Base-by-base conservation (phyloP, 768 basidiomycete genomes). In the Trametes cubensis region DNA sequence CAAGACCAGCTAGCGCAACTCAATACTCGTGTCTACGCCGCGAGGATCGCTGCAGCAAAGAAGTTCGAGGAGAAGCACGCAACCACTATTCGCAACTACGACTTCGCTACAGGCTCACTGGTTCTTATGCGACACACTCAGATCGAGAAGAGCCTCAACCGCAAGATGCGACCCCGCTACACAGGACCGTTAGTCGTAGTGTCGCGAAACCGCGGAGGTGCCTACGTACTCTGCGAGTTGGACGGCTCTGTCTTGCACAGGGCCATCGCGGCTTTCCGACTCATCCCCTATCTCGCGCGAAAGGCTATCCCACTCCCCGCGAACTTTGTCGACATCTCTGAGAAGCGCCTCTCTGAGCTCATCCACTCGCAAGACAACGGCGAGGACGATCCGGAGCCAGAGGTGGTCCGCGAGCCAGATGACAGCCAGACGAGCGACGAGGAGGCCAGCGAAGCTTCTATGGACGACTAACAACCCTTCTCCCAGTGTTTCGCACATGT, bases 51-150 rank as follows among this genome's bases (percentile, higher is more conserved):
- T n/a, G 45, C 52, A 18, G 54, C 60, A 26, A 17, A 46, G 45
- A 46, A 46, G 45, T 46, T 46, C 20, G 45, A 46, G 45, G 10
- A 21, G 18, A 21, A 17, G n/a, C 18, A 18, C 17, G 45, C 41
- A 11, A 47, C 40, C 2, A 58, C 65, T 0, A 70, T 73, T 42
- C 61, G 39, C 6, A 63, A 71, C 52, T 69, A 60, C 49, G 34
- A 73, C 50, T 74, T 74, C 58, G 45, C 58, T 17, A 63, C 60
- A 0, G 71, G 73, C 3, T 38, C 42, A 2, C 62, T 74, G 0
- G 69, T 74, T 0, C 64, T 74, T 0, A 59, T 74, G 0, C 58
- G 66, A 1, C 73, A 74, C 55, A 71, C 66, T 14, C 46, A 51
- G 13, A 62, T 71, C 25, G 67, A 71, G 28, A 63, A 62, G 17